A percentile compares a stretch with the other conserved stretches of the same genome.
phyloP scores from a whole-genome alignment of 257 asterid genomes.

The Echites panduratus region DNA sequence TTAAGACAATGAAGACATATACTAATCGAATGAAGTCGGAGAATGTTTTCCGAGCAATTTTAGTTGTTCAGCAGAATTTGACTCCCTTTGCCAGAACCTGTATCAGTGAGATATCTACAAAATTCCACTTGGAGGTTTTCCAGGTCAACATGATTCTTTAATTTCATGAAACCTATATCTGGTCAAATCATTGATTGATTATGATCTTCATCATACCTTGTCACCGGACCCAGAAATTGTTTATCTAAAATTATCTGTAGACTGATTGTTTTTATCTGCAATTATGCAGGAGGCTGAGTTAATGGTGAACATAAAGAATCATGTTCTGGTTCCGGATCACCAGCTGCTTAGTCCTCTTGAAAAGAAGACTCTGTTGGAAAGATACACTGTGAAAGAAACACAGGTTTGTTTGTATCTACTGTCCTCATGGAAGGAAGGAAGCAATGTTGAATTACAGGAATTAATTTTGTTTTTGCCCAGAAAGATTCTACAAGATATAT shows the following conservation, averaged over 20 bases:
- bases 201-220: no score
- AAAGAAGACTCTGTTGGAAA: slow-evolving; percentile 70
- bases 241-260: no score
- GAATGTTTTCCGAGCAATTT: slow-evolving; percentile 55
- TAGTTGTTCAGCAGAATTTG: slow-evolving; percentile 73
- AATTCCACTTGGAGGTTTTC: slow-evolving; percentile 75
- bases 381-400: slow-evolving; percentile 84
- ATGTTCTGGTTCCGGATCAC: slow-evolving; percentile 78
- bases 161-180: no score
- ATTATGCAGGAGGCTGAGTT: slow-evolving; percentile 77
- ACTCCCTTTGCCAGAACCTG: slow-evolving; percentile 64
- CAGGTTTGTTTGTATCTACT: slow-evolving; percentile 73
- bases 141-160: slow-evolving; percentile 33
- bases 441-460: neutral
- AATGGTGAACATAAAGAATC: slow-evolving; percentile 69
- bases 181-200: no score
- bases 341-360: slow-evolving; percentile 63
- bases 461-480: neutral
- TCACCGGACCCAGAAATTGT: no score
- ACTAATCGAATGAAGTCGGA: slow-evolving; percentile 67
- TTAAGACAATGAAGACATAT: slow-evolving; percentile 60
- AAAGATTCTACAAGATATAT: neutral
- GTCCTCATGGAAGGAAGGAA: neutral
- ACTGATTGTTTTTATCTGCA: slow-evolving; percentile 2
- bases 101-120: slow-evolving; percentile 63